These are phyloP conservation scores for Parastagonospora nodorum DNA, from an alignment of 2,329 filamentous ascomycete genomes.

Conservation along the genomic window DNA sequence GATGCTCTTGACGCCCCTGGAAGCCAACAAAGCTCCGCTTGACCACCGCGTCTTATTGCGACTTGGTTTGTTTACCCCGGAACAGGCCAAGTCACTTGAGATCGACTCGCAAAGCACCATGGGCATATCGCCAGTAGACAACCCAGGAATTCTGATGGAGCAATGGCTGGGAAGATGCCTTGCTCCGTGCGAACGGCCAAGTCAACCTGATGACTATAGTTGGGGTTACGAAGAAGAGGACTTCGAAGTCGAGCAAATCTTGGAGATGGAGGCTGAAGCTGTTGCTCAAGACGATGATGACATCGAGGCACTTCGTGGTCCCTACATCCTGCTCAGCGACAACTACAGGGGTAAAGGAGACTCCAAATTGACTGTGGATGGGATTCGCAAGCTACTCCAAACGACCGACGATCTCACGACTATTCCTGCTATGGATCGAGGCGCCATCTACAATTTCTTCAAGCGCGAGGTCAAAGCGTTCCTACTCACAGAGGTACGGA, in stretches of 20 bases:
- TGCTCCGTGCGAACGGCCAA: conserved; percentile 51
- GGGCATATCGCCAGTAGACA: conserved; percentile 34
- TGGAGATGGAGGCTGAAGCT: conserved; percentile 65
- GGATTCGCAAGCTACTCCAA: conserved; percentile 47
- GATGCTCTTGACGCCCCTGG: conserved; percentile 31
- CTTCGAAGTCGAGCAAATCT: conserved; percentile 64
- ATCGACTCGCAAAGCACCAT: conserved; percentile 54
- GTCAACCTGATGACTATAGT: conserved; percentile 55
- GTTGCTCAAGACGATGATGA: conserved; percentile 59
- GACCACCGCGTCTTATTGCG: conserved; percentile 54
- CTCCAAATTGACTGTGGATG: conserved; percentile 23
- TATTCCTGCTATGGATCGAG: conserved; percentile 62
- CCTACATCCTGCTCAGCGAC: conserved; percentile 42
- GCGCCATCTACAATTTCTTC: conserved; percentile 69
- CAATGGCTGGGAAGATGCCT: conserved; percentile 64
- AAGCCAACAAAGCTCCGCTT: conserved; percentile 22
- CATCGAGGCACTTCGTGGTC: conserved; percentile 46
- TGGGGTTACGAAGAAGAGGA: conserved; percentile 64
- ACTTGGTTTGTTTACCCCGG: conserved; percentile 63
- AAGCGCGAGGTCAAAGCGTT: conserved; percentile 59
- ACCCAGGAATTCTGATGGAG: conserved; percentile 49
- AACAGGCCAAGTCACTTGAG: conserved; percentile 67
- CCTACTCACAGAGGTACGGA: conserved; percentile 55
- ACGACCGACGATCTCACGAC: conserved; percentile 62
- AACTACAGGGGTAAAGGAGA: conserved; percentile 43